Percentiles rank a stretch among this genome's conserved stretches.
Conservation (phyloP, 768 basidiomycete genomes). For the Podaxis carcinomalis region DNA sequence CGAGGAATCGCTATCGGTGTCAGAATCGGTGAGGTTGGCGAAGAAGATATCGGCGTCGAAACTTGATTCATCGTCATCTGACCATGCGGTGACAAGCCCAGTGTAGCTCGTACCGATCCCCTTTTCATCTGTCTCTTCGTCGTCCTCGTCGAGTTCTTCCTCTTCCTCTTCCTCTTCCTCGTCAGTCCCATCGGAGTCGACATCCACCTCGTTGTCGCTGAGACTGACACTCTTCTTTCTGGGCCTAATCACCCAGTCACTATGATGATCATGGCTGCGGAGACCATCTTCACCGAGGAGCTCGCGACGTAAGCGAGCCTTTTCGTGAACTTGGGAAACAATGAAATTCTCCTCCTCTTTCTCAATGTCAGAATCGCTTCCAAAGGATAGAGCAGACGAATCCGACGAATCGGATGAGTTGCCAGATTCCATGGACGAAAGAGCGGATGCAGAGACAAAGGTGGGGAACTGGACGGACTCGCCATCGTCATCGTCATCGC, state of each 20-base stretch:
- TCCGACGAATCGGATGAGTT: conserved; percentile 48
- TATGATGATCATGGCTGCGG: conserved; percentile 26
- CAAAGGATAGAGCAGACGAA: conserved; percentile 42
- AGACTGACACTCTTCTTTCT: conserved; percentile 66
- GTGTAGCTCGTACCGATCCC: conserved; percentile 35
- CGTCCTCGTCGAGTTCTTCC: conserved; percentile 40
- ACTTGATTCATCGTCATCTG: conserved; percentile 71
- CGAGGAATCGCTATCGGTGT: conserved; percentile 13
- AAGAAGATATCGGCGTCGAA: conserved; percentile 87
- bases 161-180: conserved; percentile 55
- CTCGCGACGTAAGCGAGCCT: conserved; percentile 58
- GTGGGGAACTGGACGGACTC: conserved; percentile 52
- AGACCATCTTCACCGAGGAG: conserved; percentile 47
- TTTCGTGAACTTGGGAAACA: conserved; percentile 39
- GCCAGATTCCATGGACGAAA: conserved; percentile 34
- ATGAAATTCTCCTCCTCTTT: conserved; percentile 63
- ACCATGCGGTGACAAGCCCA: conserved; percentile 74
- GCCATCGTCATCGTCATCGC: conserved; percentile 28
- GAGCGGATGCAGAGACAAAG: conserved; percentile 60
- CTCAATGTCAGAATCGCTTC: conserved; percentile 52
- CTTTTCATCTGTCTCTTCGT: conserved; percentile 28
- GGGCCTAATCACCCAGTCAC: conserved; percentile 64
- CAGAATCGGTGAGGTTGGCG: conserved; percentile 47
- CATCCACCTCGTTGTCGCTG: conserved; percentile 62
- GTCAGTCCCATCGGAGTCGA: conserved; percentile 55